Percentiles rank a stretch among this genome's conserved stretches.
phyloP scores from a whole-genome alignment of 78 protist genomes.

The Anaeramoeba flamelloides region DNA sequence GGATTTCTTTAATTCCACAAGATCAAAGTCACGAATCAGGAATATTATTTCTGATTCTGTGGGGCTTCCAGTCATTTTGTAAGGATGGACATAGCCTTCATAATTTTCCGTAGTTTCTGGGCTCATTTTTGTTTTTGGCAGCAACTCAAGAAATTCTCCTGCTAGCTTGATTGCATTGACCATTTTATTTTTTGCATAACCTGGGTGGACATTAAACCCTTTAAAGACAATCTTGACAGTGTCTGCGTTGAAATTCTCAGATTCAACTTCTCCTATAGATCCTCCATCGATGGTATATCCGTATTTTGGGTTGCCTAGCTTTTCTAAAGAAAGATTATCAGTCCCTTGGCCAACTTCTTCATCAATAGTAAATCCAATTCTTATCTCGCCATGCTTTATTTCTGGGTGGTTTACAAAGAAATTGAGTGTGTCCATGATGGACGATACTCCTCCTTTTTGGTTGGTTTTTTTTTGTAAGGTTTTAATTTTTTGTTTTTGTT shows the following conservation, averaged over 20 bases:
- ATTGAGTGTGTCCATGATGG: no score
- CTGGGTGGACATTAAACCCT: constrained; percentile 5
- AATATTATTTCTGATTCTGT: background rate
- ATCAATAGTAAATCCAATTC: constrained; percentile 1
- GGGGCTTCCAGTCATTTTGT: background rate
- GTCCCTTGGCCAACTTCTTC: constrained; percentile 8
- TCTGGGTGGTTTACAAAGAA: no score
- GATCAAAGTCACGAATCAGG: background rate
- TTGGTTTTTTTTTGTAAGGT: no score
- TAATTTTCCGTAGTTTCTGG: background rate
- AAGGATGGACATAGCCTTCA: background rate
- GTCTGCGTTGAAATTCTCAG: background rate
- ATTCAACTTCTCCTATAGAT: background rate
- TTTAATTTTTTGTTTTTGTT: no score
- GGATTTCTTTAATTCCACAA: background rate
- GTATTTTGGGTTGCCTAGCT: background rate
- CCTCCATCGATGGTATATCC: constrained; percentile 4
- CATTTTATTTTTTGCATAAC: background rate
- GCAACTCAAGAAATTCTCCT: background rate
- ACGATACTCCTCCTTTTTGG: no score
- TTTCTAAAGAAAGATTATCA: background rate
- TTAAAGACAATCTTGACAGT: background rate
- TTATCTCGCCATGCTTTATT: no score
- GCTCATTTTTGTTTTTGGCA: background rate
- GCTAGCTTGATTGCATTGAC: background rate